phyloP scores from a whole-genome alignment of 495 filamentous ascomycete species.

The Recurvomyces mirabilis region DNA sequence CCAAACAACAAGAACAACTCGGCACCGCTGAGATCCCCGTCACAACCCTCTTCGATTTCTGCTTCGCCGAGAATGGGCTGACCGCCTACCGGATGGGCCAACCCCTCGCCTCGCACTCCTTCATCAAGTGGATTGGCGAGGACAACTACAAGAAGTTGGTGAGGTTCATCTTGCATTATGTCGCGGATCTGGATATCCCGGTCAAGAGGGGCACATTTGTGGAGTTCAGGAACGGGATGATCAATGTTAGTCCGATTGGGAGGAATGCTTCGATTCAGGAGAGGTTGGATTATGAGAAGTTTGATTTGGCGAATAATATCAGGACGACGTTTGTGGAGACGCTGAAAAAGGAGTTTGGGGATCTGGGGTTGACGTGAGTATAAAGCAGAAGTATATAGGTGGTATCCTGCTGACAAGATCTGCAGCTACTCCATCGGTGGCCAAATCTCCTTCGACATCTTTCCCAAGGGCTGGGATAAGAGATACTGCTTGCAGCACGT shows the following conservation, averaged over 20 bases:
- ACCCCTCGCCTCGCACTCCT: constrained; percentile 59
- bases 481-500: constrained; percentile 90
- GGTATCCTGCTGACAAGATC: constrained; percentile 1
- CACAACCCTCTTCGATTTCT: constrained; percentile 82
- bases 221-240: constrained; percentile 95
- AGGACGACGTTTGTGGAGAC: constrained; percentile 58
- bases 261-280: constrained; percentile 75
- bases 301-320: constrained; percentile 64
- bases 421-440: constrained; percentile 82
- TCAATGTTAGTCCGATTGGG: constrained; percentile 89
- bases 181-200: constrained; percentile 78
- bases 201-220: constrained; percentile 92
- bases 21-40: constrained; percentile 53
- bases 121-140: constrained; percentile 90
- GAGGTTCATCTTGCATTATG: constrained; percentile 75
- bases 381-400: constrained; percentile 1
- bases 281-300: constrained; percentile 65
- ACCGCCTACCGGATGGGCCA: constrained; percentile 75
- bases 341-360: constrained; percentile 68
- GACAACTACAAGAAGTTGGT: constrained; percentile 81
- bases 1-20: constrained; percentile 93
- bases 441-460: constrained; percentile 96
- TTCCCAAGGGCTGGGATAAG: constrained; percentile 96
- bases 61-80: constrained; percentile 91
- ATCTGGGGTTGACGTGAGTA: constrained; percentile 74